A percentile compares a stretch with the other conserved stretches of the same genome.
phyloP scores from a whole-genome alignment of 495 filamentous ascomycete genomes.

The Lasiosphaeris hirsuta region DNA sequence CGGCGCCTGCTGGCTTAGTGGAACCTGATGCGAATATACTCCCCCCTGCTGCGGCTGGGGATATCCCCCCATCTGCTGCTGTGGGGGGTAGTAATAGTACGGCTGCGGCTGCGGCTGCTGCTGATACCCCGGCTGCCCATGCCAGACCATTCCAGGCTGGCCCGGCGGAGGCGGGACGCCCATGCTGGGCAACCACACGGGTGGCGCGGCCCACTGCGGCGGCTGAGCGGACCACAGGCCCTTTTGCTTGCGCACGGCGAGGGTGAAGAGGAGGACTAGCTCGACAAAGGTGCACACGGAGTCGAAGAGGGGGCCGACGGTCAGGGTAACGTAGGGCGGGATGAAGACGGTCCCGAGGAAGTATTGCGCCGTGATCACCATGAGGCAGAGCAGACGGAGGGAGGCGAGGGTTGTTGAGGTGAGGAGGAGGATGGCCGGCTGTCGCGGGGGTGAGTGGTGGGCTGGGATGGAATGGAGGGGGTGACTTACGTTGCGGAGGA shows the following conservation, averaged over 20 bases:
- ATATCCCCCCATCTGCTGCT: too few species aligned
- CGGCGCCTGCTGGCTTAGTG: too few species aligned
- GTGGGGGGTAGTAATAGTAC: too few species aligned
- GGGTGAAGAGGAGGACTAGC: conserved; percentile 17
- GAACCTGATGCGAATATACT: too few species aligned
- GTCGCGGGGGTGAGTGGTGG: not conserved
- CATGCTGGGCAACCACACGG: too few species aligned
- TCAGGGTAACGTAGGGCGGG: not conserved
- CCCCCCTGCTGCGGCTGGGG: too few species aligned
- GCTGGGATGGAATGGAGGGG: not conserved
- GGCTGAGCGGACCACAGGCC: conserved; percentile 10
- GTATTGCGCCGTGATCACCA: conserved; percentile 10
- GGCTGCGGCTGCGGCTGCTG: too few species aligned
- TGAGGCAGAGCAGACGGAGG: conserved; percentile 8
- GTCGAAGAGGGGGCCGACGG: conserved; percentile 18
- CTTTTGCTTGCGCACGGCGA: conserved; percentile 12
- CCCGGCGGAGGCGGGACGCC: too few species aligned
- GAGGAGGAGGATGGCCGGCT: conserved; percentile 17
- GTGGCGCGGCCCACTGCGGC: too few species aligned
- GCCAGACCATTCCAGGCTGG: too few species aligned
- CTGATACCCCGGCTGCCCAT: too few species aligned
- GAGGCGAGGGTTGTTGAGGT: conserved; percentile 15
- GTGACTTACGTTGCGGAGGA: conserved; percentile 10
- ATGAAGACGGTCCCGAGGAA: not conserved
- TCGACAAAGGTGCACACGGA: conserved; percentile 16